These are phyloP conservation scores for Earliella scabrosa DNA, from an alignment of 1,284 basidiomycete genomes.

Conservation along the genomic window DNA sequence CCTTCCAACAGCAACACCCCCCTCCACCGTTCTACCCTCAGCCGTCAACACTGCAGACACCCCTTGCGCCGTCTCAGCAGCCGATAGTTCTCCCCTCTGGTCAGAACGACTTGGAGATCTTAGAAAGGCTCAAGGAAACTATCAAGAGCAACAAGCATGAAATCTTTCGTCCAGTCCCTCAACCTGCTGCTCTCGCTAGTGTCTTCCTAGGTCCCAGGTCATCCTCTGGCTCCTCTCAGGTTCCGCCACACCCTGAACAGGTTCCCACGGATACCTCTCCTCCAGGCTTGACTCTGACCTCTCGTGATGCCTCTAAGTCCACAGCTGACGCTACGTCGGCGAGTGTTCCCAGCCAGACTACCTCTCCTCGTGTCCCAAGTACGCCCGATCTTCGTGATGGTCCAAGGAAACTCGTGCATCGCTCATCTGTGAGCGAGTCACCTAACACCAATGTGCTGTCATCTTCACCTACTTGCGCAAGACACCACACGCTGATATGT, in stretches of 20 bases:
- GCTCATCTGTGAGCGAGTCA: slow-evolving; percentile 24
- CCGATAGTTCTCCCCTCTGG: slow-evolving; percentile 26
- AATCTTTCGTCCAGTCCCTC: slow-evolving; percentile 64
- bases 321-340: slow-evolving; percentile 1
- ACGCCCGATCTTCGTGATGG: slow-evolving; percentile 16
- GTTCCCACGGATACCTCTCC: slow-evolving; percentile 23
- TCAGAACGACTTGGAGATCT: slow-evolving; percentile 66
- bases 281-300: slow-evolving; percentile 9
- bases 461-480: not conserved
- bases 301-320: slow-evolving; percentile 5
- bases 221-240: slow-evolving; percentile 26
- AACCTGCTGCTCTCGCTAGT: slow-evolving; percentile 62
- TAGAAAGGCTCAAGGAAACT: slow-evolving; percentile 71
- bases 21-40: slow-evolving; percentile 30
- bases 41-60: slow-evolving; percentile 20
- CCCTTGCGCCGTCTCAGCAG: slow-evolving; percentile 15
- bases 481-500: not conserved
- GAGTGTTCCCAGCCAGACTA: slow-evolving; percentile 3
- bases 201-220: slow-evolving; percentile 58
- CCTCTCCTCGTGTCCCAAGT: slow-evolving; percentile 14
- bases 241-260: slow-evolving; percentile 50
- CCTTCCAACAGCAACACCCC: slow-evolving; percentile 29
- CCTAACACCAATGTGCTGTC: slow-evolving; percentile 26
- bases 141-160: slow-evolving; percentile 76
- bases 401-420: slow-evolving; percentile 14